Percentiles rank a stretch among this genome's conserved stretches.
Evolutionary conservation across 2,329 filamentous ascomycete species (phyloP).

Genomic region (Cladophialophora psammophila): DNA sequence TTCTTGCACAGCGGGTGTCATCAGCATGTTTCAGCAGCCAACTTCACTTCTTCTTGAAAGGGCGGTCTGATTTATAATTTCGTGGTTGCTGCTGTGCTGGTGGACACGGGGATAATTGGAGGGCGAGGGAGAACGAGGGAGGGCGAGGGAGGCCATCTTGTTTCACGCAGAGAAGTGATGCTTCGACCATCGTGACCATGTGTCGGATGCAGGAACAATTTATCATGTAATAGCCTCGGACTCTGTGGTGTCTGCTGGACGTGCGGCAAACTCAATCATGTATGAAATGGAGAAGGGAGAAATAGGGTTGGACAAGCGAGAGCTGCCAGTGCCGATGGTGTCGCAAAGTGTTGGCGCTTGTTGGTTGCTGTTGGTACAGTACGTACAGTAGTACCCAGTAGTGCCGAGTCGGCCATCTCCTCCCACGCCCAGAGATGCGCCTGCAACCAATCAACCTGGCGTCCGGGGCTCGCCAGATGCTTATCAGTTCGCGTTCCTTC

Average conservation of each 20-base stretch:
- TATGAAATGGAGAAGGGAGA: not conserved
- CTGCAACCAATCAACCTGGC: slow-evolving; percentile 19
- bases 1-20: slow-evolving; percentile 64
- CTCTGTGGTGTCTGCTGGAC: not conserved
- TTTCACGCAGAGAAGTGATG: slow-evolving; percentile 58
- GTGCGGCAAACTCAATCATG: not conserved
- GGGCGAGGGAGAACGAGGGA: slow-evolving; percentile 61
- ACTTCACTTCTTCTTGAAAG: slow-evolving; percentile 62
- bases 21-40: slow-evolving; percentile 63
- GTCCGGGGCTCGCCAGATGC: slow-evolving; percentile 1
- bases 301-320: not conserved
- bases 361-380: no score
- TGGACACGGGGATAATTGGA: slow-evolving; percentile 61
- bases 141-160: slow-evolving; percentile 61
- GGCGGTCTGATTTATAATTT: slow-evolving; percentile 67
- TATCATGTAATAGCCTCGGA: slow-evolving; percentile 29
- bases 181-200: not conserved
- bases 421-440: slow-evolving; percentile 35
- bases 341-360: not conserved
- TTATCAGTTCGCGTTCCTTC: slow-evolving; percentile 28
- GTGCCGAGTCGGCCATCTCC: slow-evolving; percentile 27
- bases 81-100: slow-evolving; percentile 60
- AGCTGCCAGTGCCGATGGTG: not conserved
- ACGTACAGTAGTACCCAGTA: no score
- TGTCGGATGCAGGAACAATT: slow-evolving; percentile 5